phyloP scores from a whole-genome alignment of 768 basidiomycete genomes.

The Tylopilus vinaceipallidus region DNA sequence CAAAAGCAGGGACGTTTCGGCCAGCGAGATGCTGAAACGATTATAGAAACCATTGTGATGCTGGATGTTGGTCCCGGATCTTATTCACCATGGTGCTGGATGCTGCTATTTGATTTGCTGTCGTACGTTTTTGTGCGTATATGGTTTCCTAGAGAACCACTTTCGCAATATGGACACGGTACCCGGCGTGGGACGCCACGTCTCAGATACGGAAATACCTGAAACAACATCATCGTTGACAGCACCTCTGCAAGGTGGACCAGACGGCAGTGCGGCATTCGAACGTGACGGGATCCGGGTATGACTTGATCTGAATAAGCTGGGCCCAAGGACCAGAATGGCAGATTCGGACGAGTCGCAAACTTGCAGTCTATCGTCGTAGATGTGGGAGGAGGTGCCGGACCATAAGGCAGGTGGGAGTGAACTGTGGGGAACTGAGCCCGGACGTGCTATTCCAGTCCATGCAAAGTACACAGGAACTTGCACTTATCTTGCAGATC shows the following conservation, averaged over 20 bases:
- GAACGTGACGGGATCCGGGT: neutral
- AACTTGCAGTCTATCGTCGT: neutral
- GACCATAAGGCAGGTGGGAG: neutral
- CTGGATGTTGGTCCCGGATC: neutral
- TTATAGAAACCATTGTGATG: conserved; percentile 11
- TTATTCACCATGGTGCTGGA: neutral
- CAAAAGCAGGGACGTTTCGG: conserved; percentile 28
- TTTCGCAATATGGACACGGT: neutral
- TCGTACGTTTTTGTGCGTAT: neutral
- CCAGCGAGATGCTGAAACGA: conserved; percentile 39
- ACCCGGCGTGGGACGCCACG: neutral
- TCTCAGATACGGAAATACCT: neutral
- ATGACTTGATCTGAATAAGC: neutral
- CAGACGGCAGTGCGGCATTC: neutral
- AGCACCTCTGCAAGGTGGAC: neutral
- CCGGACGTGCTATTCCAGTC: neutral
- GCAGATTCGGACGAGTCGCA: neutral
- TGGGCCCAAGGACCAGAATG: neutral
- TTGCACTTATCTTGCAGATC: neutral
- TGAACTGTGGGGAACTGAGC: neutral
- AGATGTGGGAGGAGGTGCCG: neutral
- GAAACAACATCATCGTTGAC: neutral
- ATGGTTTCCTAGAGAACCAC: neutral
- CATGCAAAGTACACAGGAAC: neutral
- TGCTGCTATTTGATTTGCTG: conserved; percentile 1